Conservation (phyloP, 2,329 filamentous ascomycete species). For the Sclerotinia glacialis region DNA sequence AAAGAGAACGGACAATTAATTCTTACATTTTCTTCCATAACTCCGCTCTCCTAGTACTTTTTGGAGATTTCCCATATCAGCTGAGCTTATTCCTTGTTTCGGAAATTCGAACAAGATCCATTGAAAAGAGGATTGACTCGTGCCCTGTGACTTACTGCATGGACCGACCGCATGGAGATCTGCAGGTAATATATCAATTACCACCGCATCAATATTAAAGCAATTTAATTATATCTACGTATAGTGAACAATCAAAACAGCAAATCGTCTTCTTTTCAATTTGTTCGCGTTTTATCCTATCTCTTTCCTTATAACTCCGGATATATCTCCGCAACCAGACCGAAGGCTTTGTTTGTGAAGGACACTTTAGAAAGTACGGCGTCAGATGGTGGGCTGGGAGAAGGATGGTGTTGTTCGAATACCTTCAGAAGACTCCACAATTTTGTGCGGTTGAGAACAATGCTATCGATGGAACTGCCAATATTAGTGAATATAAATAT, state of each 20-base stretch:
- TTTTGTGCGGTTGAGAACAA: slow-evolving; percentile 29
- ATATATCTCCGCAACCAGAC: not conserved
- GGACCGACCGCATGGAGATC: not conserved
- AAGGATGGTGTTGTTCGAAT: slow-evolving; percentile 36
- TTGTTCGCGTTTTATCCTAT: not conserved
- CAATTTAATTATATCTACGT: not conserved
- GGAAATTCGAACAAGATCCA: not conserved
- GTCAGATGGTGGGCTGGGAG: slow-evolving; percentile 19
- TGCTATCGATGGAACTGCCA: slow-evolving; percentile 7
- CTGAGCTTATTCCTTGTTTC: slow-evolving; percentile 13
- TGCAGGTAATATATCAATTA: not conserved
- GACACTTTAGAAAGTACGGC: not conserved
- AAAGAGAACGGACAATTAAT: not conserved
- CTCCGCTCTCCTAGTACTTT: not conserved
- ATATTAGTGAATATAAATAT: not conserved
- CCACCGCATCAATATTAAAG: not conserved
- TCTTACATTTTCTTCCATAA: not conserved
- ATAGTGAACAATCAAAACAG: not conserved
- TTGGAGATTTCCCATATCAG: not conserved
- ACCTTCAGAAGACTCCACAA: slow-evolving; percentile 29
- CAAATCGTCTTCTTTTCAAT: not conserved
- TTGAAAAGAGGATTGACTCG: slow-evolving; percentile 7
- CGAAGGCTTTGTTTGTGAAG: slow-evolving; percentile 1
- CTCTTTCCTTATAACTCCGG: not conserved
- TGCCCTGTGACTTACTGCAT: slow-evolving; percentile 3